Evolutionary conservation across 495 filamentous ascomycete genomes (phyloP).

Genomic region (Penicillium longicatenatum): DNA sequence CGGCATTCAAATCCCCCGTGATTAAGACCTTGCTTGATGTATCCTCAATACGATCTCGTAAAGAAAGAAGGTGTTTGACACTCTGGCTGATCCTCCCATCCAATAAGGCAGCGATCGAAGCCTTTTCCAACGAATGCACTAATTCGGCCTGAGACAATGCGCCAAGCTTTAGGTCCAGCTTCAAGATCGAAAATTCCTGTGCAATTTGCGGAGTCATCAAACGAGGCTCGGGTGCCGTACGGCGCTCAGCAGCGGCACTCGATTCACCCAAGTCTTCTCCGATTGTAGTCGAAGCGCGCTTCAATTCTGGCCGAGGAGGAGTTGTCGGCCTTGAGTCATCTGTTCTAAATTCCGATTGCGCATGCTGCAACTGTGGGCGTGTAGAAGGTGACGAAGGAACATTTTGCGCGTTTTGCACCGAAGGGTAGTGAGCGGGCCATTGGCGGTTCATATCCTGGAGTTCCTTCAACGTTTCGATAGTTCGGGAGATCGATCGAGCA

Average conservation of each 20-base stretch:
- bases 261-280: slow-evolving; percentile 68
- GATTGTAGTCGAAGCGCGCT: slow-evolving; percentile 71
- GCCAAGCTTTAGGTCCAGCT: slow-evolving; percentile 90
- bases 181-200: slow-evolving; percentile 93
- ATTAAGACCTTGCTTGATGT: slow-evolving; percentile 96
- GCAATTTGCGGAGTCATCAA: slow-evolving; percentile 91
- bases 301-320: slow-evolving; percentile 54
- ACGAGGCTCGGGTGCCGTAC: slow-evolving; percentile 61
- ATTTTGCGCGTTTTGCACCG: slow-evolving; percentile 59
- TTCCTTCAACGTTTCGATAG: slow-evolving; percentile 75
- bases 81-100: slow-evolving; percentile 94
- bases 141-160: slow-evolving; percentile 82
- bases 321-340: slow-evolving; percentile 35
- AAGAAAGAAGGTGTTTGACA: slow-evolving; percentile 80
- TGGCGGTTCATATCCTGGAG: slow-evolving; percentile 85
- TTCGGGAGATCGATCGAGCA: slow-evolving; percentile 78
- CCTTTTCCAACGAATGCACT: slow-evolving; percentile 95
- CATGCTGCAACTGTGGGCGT: slow-evolving; percentile 53
- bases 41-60: slow-evolving; percentile 94
- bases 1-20: slow-evolving; percentile 96
- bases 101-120: slow-evolving; percentile 81
- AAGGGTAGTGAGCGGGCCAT: slow-evolving; percentile 96
- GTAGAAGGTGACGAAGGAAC: slow-evolving; percentile 47
- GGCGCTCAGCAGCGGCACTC: slow-evolving; percentile 64
- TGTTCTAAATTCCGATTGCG: slow-evolving; percentile 45